phyloP scores from a whole-genome alignment of 306 rosid species.

The Castanospermum australe region DNA sequence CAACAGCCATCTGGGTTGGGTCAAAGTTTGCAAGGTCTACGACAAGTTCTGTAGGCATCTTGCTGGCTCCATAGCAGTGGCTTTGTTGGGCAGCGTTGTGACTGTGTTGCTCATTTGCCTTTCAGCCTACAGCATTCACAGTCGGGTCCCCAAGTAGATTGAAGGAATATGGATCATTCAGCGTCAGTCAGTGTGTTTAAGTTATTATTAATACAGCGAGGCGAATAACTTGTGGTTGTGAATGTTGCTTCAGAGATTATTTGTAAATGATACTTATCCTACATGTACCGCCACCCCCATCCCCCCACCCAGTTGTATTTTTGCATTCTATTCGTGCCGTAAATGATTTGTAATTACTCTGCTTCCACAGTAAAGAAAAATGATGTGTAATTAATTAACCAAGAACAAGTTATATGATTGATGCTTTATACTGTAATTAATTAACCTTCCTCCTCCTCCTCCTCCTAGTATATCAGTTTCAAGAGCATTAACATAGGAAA shows the following conservation, averaged over 20 bases:
- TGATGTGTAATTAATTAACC: neutral
- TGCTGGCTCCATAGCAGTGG: constrained; percentile 52
- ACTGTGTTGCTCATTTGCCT: constrained; percentile 65
- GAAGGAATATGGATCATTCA: neutral
- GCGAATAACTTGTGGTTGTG: neutral
- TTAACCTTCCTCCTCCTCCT: neutral
- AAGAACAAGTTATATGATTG: neutral
- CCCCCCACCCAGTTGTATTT: neutral
- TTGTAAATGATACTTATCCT: neutral
- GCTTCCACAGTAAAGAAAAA: neutral
- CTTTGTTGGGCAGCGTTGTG: constrained; percentile 60
- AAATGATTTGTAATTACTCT: neutral
- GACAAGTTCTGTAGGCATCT: constrained; percentile 70
- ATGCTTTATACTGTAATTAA: neutral
- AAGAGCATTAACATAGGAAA: neutral
- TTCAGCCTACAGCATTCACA: constrained; percentile 51
- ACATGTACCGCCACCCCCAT: too few relatives aligned
- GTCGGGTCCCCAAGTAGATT: constrained; percentile 55
- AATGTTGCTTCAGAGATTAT: constrained; percentile 14
- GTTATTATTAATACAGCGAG: neutral
- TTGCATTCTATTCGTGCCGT: neutral
- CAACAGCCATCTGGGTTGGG: constrained; percentile 53
- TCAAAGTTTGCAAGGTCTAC: constrained; percentile 49
- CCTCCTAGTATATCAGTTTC: neutral
- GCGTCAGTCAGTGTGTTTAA: constrained; percentile 11